Conservation (phyloP, 2,329 filamentous ascomycete genomes). For the Ilyonectria robusta region DNA sequence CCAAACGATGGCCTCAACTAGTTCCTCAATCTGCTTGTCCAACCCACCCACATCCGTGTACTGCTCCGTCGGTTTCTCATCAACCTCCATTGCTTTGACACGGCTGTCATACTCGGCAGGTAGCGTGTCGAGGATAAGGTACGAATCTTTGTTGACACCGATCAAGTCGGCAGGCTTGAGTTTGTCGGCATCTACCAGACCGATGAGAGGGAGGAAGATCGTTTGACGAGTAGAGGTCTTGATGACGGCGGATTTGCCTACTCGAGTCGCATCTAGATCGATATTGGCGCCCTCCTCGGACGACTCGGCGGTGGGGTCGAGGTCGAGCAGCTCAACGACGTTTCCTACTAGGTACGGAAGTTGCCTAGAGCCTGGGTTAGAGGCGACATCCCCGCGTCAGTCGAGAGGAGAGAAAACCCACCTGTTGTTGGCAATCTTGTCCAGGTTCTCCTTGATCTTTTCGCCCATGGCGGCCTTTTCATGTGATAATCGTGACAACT, state of each 20-base stretch:
- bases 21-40: conserved; percentile 99
- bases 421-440: conserved; percentile 99
- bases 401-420: conserved; percentile 58
- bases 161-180: conserved; percentile 97
- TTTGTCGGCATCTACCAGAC: conserved; percentile 94
- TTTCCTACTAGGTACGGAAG: conserved; percentile 98
- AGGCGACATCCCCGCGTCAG: neutral
- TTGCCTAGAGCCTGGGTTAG: conserved; percentile 72
- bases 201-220: conserved; percentile 97
- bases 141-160: conserved; percentile 99
- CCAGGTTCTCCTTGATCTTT: conserved; percentile 99
- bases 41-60: conserved; percentile 98
- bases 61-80: conserved; percentile 99
- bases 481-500: conserved; percentile 92
- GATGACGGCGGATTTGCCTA: conserved; percentile 98
- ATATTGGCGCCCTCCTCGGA: conserved; percentile 99
- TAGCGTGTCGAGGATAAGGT: conserved; percentile 95
- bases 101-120: conserved; percentile 98
- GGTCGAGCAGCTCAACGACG: conserved; percentile 95
- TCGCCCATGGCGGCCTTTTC: conserved; percentile 97
- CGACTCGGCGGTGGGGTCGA: conserved; percentile 95
- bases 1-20: conserved; percentile 99
- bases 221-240: conserved; percentile 99
- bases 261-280: conserved; percentile 94
- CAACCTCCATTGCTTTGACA: conserved; percentile 99